These are phyloP conservation scores for Fusarium illudens DNA, from an alignment of 2,329 filamentous ascomycete species.

Conservation along the genomic window DNA sequence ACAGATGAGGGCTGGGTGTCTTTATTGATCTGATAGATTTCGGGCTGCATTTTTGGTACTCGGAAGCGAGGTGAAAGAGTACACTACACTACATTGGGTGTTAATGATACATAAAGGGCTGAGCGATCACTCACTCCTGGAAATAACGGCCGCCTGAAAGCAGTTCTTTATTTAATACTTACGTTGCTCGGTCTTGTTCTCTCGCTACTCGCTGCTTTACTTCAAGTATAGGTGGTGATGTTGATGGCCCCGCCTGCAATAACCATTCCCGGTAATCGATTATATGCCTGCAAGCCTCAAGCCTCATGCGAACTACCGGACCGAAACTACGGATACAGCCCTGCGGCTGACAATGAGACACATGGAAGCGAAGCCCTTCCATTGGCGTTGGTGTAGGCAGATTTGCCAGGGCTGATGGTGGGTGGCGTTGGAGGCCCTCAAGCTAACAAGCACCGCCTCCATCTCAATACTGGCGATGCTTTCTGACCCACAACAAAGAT, in stretches of 20 bases:
- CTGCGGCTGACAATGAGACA: not conserved
- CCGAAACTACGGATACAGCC: not conserved
- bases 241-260: not conserved
- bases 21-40: conserved; percentile 37
- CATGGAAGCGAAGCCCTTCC: not conserved
- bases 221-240: not conserved
- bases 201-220: not conserved
- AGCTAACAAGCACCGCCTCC: conserved; percentile 32
- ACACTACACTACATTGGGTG: conserved; percentile 16
- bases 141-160: conserved; percentile 27
- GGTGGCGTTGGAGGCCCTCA: conserved; percentile 33
- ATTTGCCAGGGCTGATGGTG: conserved; percentile 14
- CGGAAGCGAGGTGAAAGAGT: conserved; percentile 18
- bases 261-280: not conserved
- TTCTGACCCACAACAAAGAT: conserved; percentile 17
- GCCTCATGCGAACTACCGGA: conserved; percentile 3
- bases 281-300: conserved; percentile 2
- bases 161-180: conserved; percentile 5
- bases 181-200: not conserved
- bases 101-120: conserved; percentile 36
- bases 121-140: conserved; percentile 25
- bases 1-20: conserved; percentile 13
- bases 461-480: not conserved
- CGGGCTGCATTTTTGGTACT: conserved; percentile 24
- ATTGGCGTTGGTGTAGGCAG: conserved; percentile 20